A percentile compares a stretch with the other conserved stretches of the same genome.
These are phyloP conservation scores for Pleurotus tuoliensis DNA, from an alignment of 768 basidiomycete species.

Conservation along the genomic window DNA sequence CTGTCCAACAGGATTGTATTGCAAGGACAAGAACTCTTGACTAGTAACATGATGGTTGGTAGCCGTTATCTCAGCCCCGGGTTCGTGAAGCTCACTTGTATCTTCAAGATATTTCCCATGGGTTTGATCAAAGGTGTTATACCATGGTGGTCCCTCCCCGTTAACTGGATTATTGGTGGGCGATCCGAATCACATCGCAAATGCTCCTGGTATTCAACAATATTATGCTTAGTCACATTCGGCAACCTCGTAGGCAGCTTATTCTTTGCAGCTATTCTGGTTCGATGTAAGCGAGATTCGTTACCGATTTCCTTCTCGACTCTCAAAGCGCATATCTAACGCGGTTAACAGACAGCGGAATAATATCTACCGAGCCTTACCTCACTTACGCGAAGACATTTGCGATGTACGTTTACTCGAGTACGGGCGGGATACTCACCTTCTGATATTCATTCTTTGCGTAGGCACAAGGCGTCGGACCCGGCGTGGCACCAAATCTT, in stretches of 20 bases:
- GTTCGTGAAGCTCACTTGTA: not conserved
- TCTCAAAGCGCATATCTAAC: too few relatives aligned
- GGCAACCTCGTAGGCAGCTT: constrained; percentile 68
- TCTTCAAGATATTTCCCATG: constrained; percentile 62
- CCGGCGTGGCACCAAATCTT: constrained; percentile 74
- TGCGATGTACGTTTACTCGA: constrained; percentile 46
- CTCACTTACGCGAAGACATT: constrained; percentile 45
- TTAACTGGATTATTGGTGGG: constrained; percentile 68
- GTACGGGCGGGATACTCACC: not conserved
- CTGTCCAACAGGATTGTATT: constrained; percentile 55
- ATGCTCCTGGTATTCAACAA: constrained; percentile 2
- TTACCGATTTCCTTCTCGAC: too few relatives aligned
- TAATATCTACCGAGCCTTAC: constrained; percentile 59
- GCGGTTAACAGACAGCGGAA: constrained; percentile 44
- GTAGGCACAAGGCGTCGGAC: constrained; percentile 57
- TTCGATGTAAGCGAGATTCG: constrained; percentile 46
- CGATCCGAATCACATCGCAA: not conserved
- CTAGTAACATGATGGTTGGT: constrained; percentile 73
- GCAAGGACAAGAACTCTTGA: constrained; percentile 66
- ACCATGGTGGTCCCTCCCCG: constrained; percentile 65
- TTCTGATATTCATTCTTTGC: not conserved
- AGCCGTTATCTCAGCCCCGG: not conserved
- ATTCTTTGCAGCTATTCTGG: constrained; percentile 65
- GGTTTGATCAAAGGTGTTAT: constrained; percentile 54
- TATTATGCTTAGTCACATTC: constrained; percentile 45